Evolutionary conservation across 208 protist genomes (phyloP), one percentile per base, ranked within the genome.

Genomic region (Trypanosoma conorhini): DNA sequence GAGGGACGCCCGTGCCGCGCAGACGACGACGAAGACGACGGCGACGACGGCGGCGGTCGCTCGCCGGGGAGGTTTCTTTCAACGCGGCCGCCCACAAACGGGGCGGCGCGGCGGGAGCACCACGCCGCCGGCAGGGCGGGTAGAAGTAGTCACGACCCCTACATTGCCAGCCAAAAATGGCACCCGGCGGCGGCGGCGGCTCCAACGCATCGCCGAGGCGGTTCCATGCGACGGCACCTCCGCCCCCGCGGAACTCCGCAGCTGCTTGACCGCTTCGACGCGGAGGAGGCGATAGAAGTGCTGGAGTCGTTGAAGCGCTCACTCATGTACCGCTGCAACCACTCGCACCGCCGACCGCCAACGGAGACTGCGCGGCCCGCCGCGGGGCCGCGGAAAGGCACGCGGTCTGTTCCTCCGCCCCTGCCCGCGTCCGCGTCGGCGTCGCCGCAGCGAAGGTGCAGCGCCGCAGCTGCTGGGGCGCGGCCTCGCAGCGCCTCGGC

Each of bases 221-320:
- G 30, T 48, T 28, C 35, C n/a, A 28, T 22, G n/a, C 52, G 24
- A 3, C 38, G 33, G n/a, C 13, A 17, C 33, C 61, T 30, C 51
- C 40, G 21, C 9, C 40, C 13, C 17, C 55, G 40, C 31, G 31
- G 24, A n/a, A 8, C 2, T 35, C 54, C 54, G 2, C 54, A 22
- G n/a, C 22, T 55, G 24, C 26, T 8, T 19, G 55, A 55, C 26
- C 40, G 10, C 22, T 13, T 42, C 15, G 24, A 70, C 19, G 24
- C 55, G 13, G 54, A 70, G 38, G 40, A 70, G 10, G 24, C 55
- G 19, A 10, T 70, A 21, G 54, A 70, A 19, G 10, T 61, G n/a
- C 13, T 70, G 30, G 65, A 70, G 40, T 42, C 19, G 30, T 42
- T 70, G 13, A 70, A 70, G 42, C 65, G 42, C 26, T 70, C 65